These are phyloP conservation scores for Talaromyces sp. DNA, from an alignment of 2,329 filamentous ascomycete genomes.

Conservation along the genomic window DNA sequence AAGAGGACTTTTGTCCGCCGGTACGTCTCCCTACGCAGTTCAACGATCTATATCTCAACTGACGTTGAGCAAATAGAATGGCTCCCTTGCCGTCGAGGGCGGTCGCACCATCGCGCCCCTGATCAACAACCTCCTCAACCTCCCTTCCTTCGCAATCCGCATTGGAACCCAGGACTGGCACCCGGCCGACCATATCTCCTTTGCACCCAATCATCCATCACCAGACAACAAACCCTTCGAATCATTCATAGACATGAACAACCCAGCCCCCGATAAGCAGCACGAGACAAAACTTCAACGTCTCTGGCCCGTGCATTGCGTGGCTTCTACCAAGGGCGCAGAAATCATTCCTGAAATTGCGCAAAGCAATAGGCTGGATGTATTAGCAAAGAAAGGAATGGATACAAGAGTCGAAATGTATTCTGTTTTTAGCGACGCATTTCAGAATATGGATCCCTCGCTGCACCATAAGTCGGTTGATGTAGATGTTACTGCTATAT, in stretches of 20 bases:
- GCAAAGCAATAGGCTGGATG: slow-evolving; percentile 50
- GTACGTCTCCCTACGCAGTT: slow-evolving; percentile 50
- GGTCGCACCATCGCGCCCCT: slow-evolving; percentile 66
- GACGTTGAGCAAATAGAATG: slow-evolving; percentile 56
- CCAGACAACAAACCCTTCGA: slow-evolving; percentile 65
- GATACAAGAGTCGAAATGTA: slow-evolving; percentile 83
- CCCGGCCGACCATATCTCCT: slow-evolving; percentile 77
- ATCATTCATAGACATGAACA: slow-evolving; percentile 58
- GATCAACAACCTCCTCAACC: slow-evolving; percentile 70
- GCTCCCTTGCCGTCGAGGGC: slow-evolving; percentile 73
- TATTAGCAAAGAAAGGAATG: slow-evolving; percentile 72
- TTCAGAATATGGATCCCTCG: slow-evolving; percentile 48
- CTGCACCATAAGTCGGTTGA: slow-evolving; percentile 35
- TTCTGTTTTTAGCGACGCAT: slow-evolving; percentile 81
- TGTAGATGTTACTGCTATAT: slow-evolving; percentile 57
- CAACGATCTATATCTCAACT: not conserved
- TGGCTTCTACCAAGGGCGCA: slow-evolving; percentile 69
- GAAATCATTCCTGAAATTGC: slow-evolving; percentile 71
- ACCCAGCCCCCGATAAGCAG: slow-evolving; percentile 48
- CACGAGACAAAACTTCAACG: slow-evolving; percentile 61
- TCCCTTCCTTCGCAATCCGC: slow-evolving; percentile 65
- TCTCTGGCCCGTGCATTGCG: slow-evolving; percentile 89
- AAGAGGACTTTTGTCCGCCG: slow-evolving; percentile 92
- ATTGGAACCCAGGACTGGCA: slow-evolving; percentile 94
- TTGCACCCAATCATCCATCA: slow-evolving; percentile 69